These are phyloP conservation scores for Auriscalpium vulgare DNA, from an alignment of 768 basidiomycete genomes.

Conservation along the genomic window DNA sequence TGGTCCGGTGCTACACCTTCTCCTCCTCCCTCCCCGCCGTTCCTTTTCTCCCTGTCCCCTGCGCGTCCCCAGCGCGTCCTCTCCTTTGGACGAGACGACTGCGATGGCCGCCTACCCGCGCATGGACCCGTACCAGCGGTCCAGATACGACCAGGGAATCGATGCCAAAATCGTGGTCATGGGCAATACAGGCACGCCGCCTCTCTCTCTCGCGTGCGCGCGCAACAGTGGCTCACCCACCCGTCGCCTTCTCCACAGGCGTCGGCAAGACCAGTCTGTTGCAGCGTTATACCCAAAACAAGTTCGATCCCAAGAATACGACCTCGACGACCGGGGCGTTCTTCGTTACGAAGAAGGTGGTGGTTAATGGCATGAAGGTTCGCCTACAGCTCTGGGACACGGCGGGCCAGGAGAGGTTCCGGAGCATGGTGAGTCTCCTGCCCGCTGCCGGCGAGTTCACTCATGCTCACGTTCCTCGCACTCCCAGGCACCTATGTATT, in stretches of 20 bases:
- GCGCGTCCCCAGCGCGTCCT: constrained; percentile 33
- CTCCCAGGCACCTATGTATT: constrained; percentile 87
- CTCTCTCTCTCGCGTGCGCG: background rate
- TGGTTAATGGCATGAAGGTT: constrained; percentile 78
- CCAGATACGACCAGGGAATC: constrained; percentile 74
- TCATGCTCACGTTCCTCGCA: constrained; percentile 1
- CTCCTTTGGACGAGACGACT: constrained; percentile 10
- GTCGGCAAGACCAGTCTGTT: constrained; percentile 92
- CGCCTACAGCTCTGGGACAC: constrained; percentile 89
- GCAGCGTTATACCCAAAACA: constrained; percentile 85
- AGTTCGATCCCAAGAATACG: constrained; percentile 81
- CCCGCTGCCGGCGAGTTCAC: background rate
- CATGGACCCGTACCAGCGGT: constrained; percentile 59
- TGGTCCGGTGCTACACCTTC: constrained; percentile 16
- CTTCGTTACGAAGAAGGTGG: constrained; percentile 89
- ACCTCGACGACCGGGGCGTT: constrained; percentile 90
- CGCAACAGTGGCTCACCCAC: background rate
- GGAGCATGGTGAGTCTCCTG: constrained; percentile 63
- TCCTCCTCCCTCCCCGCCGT: constrained; percentile 24
- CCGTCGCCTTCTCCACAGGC: constrained; percentile 33
- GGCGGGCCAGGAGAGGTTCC: constrained; percentile 88
- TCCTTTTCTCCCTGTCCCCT: constrained; percentile 31
- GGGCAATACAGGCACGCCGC: constrained; percentile 60
- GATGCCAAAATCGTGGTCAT: constrained; percentile 96
- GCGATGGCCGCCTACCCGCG: constrained; percentile 50